These are phyloP conservation scores for Dalbergia oliveri DNA, from an alignment of 306 rosid genomes.

Conservation along the genomic window DNA sequence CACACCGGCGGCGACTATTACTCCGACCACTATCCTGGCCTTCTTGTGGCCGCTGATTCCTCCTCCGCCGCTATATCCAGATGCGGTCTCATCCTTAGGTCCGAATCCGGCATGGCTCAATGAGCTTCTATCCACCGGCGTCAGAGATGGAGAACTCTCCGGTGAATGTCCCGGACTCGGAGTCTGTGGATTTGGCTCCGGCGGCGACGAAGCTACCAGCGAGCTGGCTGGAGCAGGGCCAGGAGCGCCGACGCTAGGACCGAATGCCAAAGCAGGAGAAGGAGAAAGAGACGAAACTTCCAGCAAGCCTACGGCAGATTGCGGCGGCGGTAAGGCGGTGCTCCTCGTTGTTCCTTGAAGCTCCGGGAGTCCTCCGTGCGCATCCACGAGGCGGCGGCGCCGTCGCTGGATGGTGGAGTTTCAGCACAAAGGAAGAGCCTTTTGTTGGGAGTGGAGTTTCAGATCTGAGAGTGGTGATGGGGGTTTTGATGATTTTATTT, in stretches of 20 bases:
- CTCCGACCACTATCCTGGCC: slow-evolving; percentile 75
- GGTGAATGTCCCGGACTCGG: slow-evolving; percentile 49
- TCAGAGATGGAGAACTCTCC: slow-evolving; percentile 6
- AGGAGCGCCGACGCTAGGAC: slow-evolving; percentile 30
- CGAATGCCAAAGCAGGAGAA: slow-evolving; percentile 9
- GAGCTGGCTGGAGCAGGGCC: slow-evolving; percentile 32
- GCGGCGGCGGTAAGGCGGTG: slow-evolving; percentile 40
- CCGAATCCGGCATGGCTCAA: slow-evolving; percentile 28
- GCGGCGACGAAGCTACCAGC: slow-evolving; percentile 36
- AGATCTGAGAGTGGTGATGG: slow-evolving; percentile 63
- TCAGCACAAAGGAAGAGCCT: slow-evolving; percentile 66
- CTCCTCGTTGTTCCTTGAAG: slow-evolving; percentile 54
- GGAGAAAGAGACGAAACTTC: slow-evolving; percentile 31
- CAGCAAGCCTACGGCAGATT: slow-evolving; percentile 8
- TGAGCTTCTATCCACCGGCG: slow-evolving; percentile 25
- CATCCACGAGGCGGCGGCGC: slow-evolving; percentile 49
- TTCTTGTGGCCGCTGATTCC: slow-evolving; percentile 77
- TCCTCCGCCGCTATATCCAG: slow-evolving; percentile 60
- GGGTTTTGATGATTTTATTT: slow-evolving; percentile 42
- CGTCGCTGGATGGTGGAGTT: slow-evolving; percentile 22
- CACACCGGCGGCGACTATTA: slow-evolving; percentile 55
- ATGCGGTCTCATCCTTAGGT: neutral
- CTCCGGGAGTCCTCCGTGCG: slow-evolving; percentile 53
- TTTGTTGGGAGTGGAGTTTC: slow-evolving; percentile 57
- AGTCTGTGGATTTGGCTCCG: slow-evolving; percentile 46